Evolutionary conservation across 441 rosid genomes (phyloP), one percentile per base, ranked within the genome.

Genomic region (Arabidopsis lyrata): DNA sequence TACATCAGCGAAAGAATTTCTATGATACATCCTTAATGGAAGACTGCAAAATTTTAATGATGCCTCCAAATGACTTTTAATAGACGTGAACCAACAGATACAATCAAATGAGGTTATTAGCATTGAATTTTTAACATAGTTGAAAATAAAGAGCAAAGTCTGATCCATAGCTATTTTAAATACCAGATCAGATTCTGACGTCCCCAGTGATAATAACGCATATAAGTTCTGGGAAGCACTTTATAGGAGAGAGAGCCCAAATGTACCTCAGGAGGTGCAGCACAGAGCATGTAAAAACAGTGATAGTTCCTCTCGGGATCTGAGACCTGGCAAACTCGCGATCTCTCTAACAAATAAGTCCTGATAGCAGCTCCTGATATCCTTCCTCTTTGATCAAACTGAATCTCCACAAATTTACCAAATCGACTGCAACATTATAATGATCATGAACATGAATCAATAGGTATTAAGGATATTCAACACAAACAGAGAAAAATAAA

Each of bases 381-480:
- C 77, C 86, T 86, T 78, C 98, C 98, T 47, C 56, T 76, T 75
- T 67, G 79, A 73, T 95, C 98, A 73, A 95, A 95, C 73, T 95
- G 99, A 81, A 95, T 83, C 90, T 95, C 99, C 90, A 95, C 99
- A 38, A 95, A 92, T 86, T 95, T 92, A 84, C 98, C 99, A 74
- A 95, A 95, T 63, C 98, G 98, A 85, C 97, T 94, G 82, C 76
- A 77, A 52, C 72, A 82, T 75, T 68, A 36, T n/a, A 73, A 62
- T 59, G 35, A 57, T 70, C 34, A 81, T 47, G 34, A 67, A 66
- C 72, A 70, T 57, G 73, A 70, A 63, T 48, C 32, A 73, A 35
- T 35, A 61, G 20, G 67, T 38, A 34, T 61, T 61, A 48, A 52
- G 20, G 49, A 55, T 10, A 44, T 39, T 27, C 52, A 60, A 35